These are phyloP conservation scores for Hordeum vulgare DNA, from an alignment of 176 grass and related monocot species.

Conservation along the genomic window MorexV3_pseudomolecules_assembly NC_058520.1:111753474-111753973, in stretches of 20 bases:
- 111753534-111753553: neutral
- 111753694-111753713: neutral
- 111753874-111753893: neutral
- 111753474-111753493: conserved; percentile 66
- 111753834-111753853: neutral
- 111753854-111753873: neutral
- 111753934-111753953: neutral
- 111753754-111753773: neutral
- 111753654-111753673: neutral
- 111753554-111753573: neutral
- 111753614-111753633: neutral
- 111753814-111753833: neutral
- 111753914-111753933: neutral
- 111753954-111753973: neutral
- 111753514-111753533: neutral
- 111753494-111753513: conserved; percentile 12
- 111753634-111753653: conserved; percentile 1
- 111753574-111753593: neutral
- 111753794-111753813: neutral
- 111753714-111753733: neutral
- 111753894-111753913: neutral
- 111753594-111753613: neutral
- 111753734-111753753: neutral
- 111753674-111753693: neutral
- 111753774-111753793: neutral